Conservation (phyloP, 164 flowering plant genomes). For the Sextonia rubra region DNA sequence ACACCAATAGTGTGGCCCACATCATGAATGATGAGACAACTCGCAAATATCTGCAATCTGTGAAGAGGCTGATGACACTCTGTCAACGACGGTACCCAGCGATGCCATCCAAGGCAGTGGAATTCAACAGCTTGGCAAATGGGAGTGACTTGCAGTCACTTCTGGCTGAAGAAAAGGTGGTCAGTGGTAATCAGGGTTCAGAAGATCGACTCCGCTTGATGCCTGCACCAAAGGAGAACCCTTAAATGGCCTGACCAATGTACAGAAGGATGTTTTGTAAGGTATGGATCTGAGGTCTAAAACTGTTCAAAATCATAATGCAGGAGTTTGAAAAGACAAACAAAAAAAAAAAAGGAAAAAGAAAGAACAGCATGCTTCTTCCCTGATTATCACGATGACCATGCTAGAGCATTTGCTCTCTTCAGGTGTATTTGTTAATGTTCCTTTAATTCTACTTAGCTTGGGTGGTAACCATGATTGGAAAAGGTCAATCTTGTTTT, state of each 20-base stretch:
- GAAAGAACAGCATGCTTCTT: background rate
- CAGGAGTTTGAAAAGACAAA: too few relatives aligned
- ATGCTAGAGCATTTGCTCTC: background rate
- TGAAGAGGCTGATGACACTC: constrained; percentile 91
- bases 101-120: constrained; percentile 94
- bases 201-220: constrained; percentile 27
- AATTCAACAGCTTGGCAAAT: constrained; percentile 95
- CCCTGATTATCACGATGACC: background rate
- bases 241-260: background rate
- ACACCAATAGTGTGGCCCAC: constrained; percentile 98
- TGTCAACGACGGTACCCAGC: constrained; percentile 92
- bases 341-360: too few relatives aligned
- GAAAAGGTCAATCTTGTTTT: background rate
- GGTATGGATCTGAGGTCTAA: background rate
- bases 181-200: constrained; percentile 13
- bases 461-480: background rate
- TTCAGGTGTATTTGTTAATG: background rate
- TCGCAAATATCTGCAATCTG: constrained; percentile 90
- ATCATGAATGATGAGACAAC: constrained; percentile 99
- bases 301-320: background rate
- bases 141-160: constrained; percentile 93
- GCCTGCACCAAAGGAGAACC: constrained; percentile 39
- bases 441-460: background rate
- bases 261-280: background rate
- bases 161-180: constrained; percentile 53